These are phyloP conservation scores for Trichoderma sp. DNA, from an alignment of 2,329 filamentous ascomycete genomes.

Conservation along the genomic window DNA sequence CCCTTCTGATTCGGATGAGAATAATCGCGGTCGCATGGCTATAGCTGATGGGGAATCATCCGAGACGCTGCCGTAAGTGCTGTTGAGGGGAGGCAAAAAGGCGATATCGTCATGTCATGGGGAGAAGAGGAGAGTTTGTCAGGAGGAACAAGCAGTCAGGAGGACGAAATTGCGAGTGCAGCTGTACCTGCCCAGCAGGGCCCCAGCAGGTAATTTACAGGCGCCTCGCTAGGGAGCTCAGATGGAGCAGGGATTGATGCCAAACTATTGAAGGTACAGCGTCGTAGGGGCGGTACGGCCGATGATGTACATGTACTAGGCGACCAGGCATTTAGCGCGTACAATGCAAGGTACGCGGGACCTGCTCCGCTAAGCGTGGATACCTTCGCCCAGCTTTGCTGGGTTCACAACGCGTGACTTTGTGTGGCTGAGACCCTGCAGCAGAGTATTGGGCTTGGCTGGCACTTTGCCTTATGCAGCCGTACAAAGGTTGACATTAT, in stretches of 20 bases:
- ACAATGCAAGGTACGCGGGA: conserved; percentile 15
- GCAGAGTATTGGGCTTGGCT: neutral
- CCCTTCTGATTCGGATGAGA: conserved; percentile 19
- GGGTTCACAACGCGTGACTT: neutral
- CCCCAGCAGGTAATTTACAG: neutral
- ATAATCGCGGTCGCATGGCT: conserved; percentile 31
- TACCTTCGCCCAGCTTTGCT: conserved; percentile 1
- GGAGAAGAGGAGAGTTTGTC: neutral
- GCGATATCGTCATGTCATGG: conserved; percentile 7
- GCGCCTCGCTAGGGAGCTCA: conserved; percentile 1
- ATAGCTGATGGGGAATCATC: conserved; percentile 24
- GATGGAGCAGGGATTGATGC: neutral
- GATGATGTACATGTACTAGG: conserved; percentile 8
- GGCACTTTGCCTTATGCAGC: neutral
- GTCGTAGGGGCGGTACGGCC: neutral
- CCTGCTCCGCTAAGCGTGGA: neutral
- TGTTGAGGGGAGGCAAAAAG: neutral
- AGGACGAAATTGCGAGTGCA: neutral
- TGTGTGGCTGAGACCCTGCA: neutral
- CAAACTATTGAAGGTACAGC: neutral
- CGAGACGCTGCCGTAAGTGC: conserved; percentile 20
- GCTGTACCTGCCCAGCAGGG: neutral
- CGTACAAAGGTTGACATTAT: neutral
- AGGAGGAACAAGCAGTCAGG: neutral
- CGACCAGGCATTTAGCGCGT: neutral